These are phyloP conservation scores for Jaapia argillacea DNA, from an alignment of 768 basidiomycete genomes.

Conservation along the genomic window DNA sequence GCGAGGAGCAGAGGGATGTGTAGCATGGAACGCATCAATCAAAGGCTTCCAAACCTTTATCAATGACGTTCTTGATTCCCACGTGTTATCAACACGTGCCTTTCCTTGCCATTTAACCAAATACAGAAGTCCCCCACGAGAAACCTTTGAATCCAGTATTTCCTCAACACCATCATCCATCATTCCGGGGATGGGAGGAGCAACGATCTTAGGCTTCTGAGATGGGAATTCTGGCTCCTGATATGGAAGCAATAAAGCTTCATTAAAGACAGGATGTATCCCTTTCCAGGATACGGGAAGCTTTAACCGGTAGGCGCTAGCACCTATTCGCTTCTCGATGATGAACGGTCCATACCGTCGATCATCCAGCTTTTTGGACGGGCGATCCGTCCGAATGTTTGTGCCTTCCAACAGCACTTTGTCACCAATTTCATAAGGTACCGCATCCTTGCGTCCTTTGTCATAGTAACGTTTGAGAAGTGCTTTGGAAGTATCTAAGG, in stretches of 20 bases:
- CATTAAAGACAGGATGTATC: conserved; percentile 12
- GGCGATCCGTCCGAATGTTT: conserved; percentile 14
- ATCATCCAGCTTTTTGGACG: conserved; percentile 16
- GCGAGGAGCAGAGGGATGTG: neutral
- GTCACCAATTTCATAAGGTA: conserved; percentile 10
- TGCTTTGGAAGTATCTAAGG: conserved; percentile 12
- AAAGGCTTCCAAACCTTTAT: neutral
- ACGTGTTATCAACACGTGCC: conserved; percentile 9
- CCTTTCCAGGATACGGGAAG: conserved; percentile 17
- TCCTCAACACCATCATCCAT: conserved; percentile 10
- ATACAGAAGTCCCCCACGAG: conserved; percentile 4
- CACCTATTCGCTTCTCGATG: conserved; percentile 13
- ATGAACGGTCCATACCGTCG: conserved; percentile 16
- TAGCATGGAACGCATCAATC: neutral
- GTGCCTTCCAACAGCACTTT: conserved; percentile 17
- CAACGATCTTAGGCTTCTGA: conserved; percentile 6
- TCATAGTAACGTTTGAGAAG: conserved; percentile 18
- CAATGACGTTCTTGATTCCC: conserved; percentile 7
- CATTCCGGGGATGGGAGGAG: conserved; percentile 6
- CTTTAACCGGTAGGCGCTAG: conserved; percentile 12
- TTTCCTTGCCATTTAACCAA: conserved; percentile 16
- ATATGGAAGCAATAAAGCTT: conserved; percentile 1
- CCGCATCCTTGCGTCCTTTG: neutral
- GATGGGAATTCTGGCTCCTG: conserved; percentile 3
- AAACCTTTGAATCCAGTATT: conserved; percentile 6